Evolutionary conservation across 352 stramenopile species (phyloP), one percentile per base, ranked within the genome.

Genomic region (Globisporangium megalacanthum): DNA sequence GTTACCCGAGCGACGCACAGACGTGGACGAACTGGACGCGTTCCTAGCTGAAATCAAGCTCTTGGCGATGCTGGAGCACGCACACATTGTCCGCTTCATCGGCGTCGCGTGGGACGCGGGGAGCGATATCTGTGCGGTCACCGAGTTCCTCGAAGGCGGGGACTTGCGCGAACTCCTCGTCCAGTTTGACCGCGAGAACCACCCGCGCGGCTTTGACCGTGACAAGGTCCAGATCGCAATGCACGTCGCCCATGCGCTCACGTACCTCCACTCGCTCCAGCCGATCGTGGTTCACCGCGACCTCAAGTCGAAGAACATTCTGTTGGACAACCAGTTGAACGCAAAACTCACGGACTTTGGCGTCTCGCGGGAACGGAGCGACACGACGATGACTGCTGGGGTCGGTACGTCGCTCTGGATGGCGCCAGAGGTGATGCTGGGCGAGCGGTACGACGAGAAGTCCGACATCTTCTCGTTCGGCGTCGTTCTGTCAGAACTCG

Each of bases 151-250:
- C 70, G 70, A 76, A 52, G 70, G 70, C 13, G 73, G 70, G 2
- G 71, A 83, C 25, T 54, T 80, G 11, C 66, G 70, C 15, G 52
- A 48, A 1, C 54, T 78, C 2, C 39, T 83, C 19, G 49, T 55
- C 46, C 62, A 54, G 22, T 79, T 72, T 31, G 61, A 73, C 10
- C 36, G 56, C 1, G 22, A 62, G 5, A 64, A 75, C 36, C 70
- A 61, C 15, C 54, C 70, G 7, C 66, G 58, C 10, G 73, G 74
- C 25, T 79, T 79, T 35, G 72, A 79, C 41, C 42, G 62, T 13
- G 73, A 79, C 52, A 87, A 88, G 62, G 61, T 86, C 9, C 60
- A 63, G 42, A 83, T 86, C 49, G 73, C 73, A 1, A 48, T 79
- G 6, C 64, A 83, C 25, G 60, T 86, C 39, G 39, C 39, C 1